A percentile compares a stretch with the other conserved stretches of the same genome.
These are phyloP conservation scores for Tetracladium setigerum DNA, from an alignment of 495 filamentous ascomycete genomes.

Conservation along the genomic window DNA sequence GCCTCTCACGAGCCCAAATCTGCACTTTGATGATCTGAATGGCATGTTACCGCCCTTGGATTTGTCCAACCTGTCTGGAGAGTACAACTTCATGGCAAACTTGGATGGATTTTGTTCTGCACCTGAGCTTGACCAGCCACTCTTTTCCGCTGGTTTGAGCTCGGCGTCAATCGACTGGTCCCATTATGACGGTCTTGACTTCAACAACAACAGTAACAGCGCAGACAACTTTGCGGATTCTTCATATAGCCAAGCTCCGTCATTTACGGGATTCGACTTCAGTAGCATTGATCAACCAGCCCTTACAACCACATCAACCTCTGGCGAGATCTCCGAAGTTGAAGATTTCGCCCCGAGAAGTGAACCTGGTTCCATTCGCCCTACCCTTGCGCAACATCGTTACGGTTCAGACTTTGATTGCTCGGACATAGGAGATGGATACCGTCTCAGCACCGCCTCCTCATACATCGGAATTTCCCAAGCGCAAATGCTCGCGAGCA, in stretches of 20 bases:
- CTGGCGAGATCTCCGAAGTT: conserved; percentile 67
- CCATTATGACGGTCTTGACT: conserved; percentile 56
- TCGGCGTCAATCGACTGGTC: conserved; percentile 66
- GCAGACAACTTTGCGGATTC: conserved; percentile 45
- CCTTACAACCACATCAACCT: conserved; percentile 58
- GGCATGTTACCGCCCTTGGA: conserved; percentile 60
- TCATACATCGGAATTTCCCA: conserved; percentile 47
- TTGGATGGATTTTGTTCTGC: conserved; percentile 42
- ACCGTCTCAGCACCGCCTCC: conserved; percentile 45
- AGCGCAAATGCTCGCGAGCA: conserved; percentile 40
- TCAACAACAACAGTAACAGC: conserved; percentile 27
- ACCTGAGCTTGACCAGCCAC: conserved; percentile 53
- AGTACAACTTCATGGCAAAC: conserved; percentile 46
- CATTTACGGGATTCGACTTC: conserved; percentile 62
- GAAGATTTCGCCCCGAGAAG: conserved; percentile 41
- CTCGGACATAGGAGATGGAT: conserved; percentile 24
- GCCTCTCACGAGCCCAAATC: conserved; percentile 47
- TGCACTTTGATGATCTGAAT: conserved; percentile 51
- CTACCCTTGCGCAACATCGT: conserved; percentile 10
- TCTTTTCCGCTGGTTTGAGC: conserved; percentile 57
- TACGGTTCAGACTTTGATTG: conserved; percentile 22
- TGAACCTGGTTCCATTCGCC: conserved; percentile 5
- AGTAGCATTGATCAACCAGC: conserved; percentile 43
- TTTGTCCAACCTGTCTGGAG: conserved; percentile 38
- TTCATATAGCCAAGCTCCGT: conserved; percentile 62